Conservation (phyloP, 805 yeast genomes). For the Ogataea methanolica region DNA sequence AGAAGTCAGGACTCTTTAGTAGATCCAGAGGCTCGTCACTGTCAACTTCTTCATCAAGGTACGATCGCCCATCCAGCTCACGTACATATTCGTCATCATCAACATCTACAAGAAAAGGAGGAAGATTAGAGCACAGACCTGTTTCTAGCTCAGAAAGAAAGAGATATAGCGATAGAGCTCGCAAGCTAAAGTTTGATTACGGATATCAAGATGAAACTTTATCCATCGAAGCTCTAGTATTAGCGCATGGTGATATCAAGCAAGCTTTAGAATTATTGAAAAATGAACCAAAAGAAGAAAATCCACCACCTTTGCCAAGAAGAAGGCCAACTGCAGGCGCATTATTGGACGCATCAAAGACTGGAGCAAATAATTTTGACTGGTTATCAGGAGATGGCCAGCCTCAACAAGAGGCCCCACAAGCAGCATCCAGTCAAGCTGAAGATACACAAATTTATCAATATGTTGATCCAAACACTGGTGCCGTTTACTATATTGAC, state of each 20-base stretch:
- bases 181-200: slow-evolving; percentile 41
- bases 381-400: slow-evolving; percentile 27
- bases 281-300: slow-evolving; percentile 34
- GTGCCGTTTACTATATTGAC: slow-evolving; percentile 62
- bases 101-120: slow-evolving; percentile 13
- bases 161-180: slow-evolving; percentile 46
- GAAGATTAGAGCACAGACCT: slow-evolving; percentile 43
- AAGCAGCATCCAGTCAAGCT: slow-evolving; percentile 25
- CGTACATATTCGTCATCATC: not conserved
- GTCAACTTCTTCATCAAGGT: too few species aligned
- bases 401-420: slow-evolving; percentile 16
- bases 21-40: slow-evolving; percentile 4
- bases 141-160: slow-evolving; percentile 50
- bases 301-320: slow-evolving; percentile 45
- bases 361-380: slow-evolving; percentile 34
- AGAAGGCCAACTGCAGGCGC: slow-evolving; percentile 32
- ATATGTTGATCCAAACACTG: slow-evolving; percentile 68
- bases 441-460: slow-evolving; percentile 51
- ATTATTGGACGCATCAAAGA: slow-evolving; percentile 26
- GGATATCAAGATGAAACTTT: slow-evolving; percentile 57
- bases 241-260: slow-evolving; percentile 55
- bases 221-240: slow-evolving; percentile 57
- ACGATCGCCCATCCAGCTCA: not conserved
- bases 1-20: not conserved
- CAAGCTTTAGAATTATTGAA: slow-evolving; percentile 56